Conservation (phyloP, 2,329 filamentous ascomycete genomes). For the Thermomyces lanuginosus region DNA sequence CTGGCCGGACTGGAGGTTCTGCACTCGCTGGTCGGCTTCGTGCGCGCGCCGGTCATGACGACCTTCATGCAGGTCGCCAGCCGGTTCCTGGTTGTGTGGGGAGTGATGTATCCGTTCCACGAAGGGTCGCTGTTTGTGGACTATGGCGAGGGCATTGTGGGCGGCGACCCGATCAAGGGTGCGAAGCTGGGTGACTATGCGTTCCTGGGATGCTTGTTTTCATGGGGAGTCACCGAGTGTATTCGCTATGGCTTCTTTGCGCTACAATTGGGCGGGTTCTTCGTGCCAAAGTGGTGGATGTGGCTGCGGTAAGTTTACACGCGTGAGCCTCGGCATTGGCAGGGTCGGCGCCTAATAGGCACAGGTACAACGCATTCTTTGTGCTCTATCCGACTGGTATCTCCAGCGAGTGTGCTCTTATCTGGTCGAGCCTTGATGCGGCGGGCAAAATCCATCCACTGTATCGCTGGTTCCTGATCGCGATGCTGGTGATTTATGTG, state of each 20-base stretch:
- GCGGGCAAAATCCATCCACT: constrained; percentile 37
- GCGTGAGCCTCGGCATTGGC: constrained; percentile 1
- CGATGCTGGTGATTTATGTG: constrained; percentile 57
- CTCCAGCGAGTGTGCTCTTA: constrained; percentile 65
- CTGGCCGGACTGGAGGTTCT: constrained; percentile 67
- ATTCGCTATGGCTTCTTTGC: constrained; percentile 89
- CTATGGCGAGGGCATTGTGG: constrained; percentile 14
- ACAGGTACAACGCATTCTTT: constrained; percentile 74
- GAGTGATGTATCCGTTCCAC: constrained; percentile 59
- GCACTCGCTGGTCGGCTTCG: constrained; percentile 64
- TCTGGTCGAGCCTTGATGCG: constrained; percentile 50
- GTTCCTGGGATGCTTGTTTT: constrained; percentile 43
- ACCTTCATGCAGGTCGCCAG: constrained; percentile 81
- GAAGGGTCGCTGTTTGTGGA: constrained; percentile 45
- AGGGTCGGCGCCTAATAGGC: constrained; percentile 1
- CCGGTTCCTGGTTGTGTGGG: constrained; percentile 80
- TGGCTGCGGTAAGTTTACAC: constrained; percentile 49
- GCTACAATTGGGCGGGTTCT: constrained; percentile 39
- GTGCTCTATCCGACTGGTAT: constrained; percentile 88
- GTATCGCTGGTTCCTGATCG: constrained; percentile 45
- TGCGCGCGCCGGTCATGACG: constrained; percentile 69
- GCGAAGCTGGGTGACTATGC: constrained; percentile 23
- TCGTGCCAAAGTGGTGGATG: constrained; percentile 48
- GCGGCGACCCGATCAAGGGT: constrained; percentile 8
- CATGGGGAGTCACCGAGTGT: constrained; percentile 84